Evolutionary conservation across 2,329 filamentous ascomycete genomes (phyloP), one percentile per base, ranked within the genome.

Genomic region (Penicillium sp.): DNA sequence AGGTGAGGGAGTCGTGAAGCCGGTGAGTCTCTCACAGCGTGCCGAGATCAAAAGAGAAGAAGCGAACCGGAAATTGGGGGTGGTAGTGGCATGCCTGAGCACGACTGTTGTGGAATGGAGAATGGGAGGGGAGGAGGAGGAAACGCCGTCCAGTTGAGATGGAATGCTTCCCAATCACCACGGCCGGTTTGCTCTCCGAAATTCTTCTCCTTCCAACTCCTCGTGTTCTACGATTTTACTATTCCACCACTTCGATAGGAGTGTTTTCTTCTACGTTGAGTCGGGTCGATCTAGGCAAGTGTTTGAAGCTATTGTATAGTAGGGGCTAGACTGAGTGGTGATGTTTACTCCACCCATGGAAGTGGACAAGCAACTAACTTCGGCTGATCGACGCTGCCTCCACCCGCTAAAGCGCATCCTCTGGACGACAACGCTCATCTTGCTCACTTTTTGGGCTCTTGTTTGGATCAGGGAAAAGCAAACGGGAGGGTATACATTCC

Each of bases 31-130:
- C 19, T 43, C 19, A 37, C 16, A 25, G 35, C 37, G 38, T 28
- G 43, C 5, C 13, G 33, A 22, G 54, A 62, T 51, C 57, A 52
- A 55, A 59, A 59, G 56, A 53, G 25, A 49, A 45, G 26, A 22
- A 28, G n/a, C 51, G 42, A 37, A 30, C 16, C n/a, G 42, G 53
- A 42, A 16, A 25, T 28, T 48, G 42, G 42, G 42, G 42, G 25
- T 48, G 53, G n/a, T n/a, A 35, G 52, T 64, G 58, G 60, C 62
- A 66, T 66, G 58, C 64, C 60, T 65, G 43, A 58, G 57, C 59
- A 59, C 59, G 42, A 62, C 58, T 61, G 59, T 66, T 65, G 60
- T 65, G 64, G 60, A 61, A 62, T 65, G 64, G 64, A 52, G 49
- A 26, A 46, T 30, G 30, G 30, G 11, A 11, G 30, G 30, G 30